Base-by-base conservation (phyloP, 202 grass and related monocot species). In the Setaria italica region DNA sequence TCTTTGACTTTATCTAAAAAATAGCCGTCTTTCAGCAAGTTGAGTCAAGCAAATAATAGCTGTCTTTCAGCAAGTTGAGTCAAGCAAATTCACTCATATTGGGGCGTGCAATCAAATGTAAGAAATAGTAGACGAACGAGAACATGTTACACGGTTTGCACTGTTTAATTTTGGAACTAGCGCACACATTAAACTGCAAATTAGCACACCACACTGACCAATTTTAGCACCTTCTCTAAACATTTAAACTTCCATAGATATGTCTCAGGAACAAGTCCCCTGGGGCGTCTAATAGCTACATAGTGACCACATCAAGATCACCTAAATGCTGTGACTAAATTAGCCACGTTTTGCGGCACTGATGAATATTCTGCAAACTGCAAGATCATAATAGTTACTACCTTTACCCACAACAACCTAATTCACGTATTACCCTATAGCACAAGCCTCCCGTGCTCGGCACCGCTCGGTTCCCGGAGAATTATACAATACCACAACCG, bases 401-500 rank as follows among this genome's bases (percentile, higher is more conserved):
- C 32, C 15, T 43, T 59, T 0, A 73, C 1, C 11, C 55, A 25
- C n/a, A 9, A 35, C 20, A 84, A 66, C 13, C 7, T 57, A 34
- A 56, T 10, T 48, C 12, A 29, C 20, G 21, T 12, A 78, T 20
- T 19, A 67, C 14, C 13, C 60, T 33, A 46, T 11, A 57, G 13
- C 43, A 29, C 50, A 74, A 41, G 16, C 17, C 8, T 47, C 15
- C 11, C 9, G n/a, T 19, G 11, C 4, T 88, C 56, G 25, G 32
- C 13, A 15, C 48, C 12, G 48, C 48, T 29, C 8, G 7, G 50
- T 21, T 35, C 19, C 4, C 8, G 33, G 11, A 25, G 41, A 87
- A 90, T 73, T 74, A 37, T 12, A 25, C 7, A 59, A 67, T 54
- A 84, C 74, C 7, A 59, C 17, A 45, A 62, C 32, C 34, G 6